Evolutionary conservation across 2,329 filamentous ascomycete species (phyloP).

Genomic region (Coniella lustricola): DNA sequence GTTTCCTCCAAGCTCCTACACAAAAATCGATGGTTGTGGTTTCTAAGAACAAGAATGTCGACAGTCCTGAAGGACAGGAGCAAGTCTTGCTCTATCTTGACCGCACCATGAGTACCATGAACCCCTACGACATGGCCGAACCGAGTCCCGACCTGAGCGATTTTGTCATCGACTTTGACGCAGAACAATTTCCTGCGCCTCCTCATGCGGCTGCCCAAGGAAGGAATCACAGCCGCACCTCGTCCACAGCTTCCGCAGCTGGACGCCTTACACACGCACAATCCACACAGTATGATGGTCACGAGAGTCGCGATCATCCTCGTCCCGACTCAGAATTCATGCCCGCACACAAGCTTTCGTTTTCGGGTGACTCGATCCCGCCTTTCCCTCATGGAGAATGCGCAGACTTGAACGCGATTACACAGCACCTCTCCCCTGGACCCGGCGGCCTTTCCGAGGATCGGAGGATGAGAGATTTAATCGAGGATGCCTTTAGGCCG

Average conservation of each 20-base stretch:
- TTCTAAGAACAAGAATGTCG: background rate
- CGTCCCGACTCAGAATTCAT: conserved; percentile 6
- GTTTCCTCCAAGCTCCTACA: conserved; percentile 7
- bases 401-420: background rate
- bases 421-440: background rate
- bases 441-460: background rate
- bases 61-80: conserved; percentile 11
- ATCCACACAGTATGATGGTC: background rate
- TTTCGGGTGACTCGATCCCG: background rate
- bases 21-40: background rate
- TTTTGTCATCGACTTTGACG: conserved; percentile 21
- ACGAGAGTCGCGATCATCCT: background rate
- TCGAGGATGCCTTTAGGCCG: conserved; percentile 17
- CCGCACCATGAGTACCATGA: conserved; percentile 11
- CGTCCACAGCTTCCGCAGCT: conserved; percentile 6
- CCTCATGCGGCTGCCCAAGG: conserved; percentile 4
- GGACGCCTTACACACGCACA: background rate
- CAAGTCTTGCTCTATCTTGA: conserved; percentile 21
- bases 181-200: conserved; percentile 13
- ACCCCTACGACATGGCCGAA: conserved; percentile 17
- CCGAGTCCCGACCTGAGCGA: conserved; percentile 23
- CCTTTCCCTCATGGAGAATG: background rate
- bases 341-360: background rate
- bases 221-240: conserved; percentile 11
- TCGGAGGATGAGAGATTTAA: background rate